Evolutionary conservation across 169 alveolate species (phyloP), one percentile per base, ranked within the genome.

Genomic region (Babesia bovis): DNA sequence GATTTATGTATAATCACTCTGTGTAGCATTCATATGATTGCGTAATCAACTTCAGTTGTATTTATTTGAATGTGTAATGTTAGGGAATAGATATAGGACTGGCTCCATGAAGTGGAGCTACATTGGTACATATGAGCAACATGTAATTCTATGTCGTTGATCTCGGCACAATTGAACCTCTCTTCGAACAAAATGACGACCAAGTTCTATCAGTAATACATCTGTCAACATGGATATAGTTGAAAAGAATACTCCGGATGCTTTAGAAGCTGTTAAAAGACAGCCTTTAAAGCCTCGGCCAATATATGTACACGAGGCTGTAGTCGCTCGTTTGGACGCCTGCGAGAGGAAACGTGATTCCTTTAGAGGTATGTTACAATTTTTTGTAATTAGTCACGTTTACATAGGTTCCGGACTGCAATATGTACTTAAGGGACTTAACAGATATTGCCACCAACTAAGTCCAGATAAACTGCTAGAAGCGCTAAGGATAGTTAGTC

Each of bases 401-500:
- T 25, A 7, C 1, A 25, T 36, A 67, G 78, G 78, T 33, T 55
- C 68, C 1, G 78, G 68, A 21, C 69, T 57, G 36, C 35, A 28
- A 6, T 67, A 53, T 67, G 57, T 57, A 26, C 55, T 67, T 23
- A 36, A 28, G 19, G 3, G 33, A 7, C 35, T 77, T 10, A 77
- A 47, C 47, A 3, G 10, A 32, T 57, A 77, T 45, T 67, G 57
- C 36, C 45, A 36, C 30, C 53, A 56, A n/a, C 50, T 77, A 28
- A 21, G 47, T 26, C 85, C 85, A 36, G 36, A 25, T 15, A 55
- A 66, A 26, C 49, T 65, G 23, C 45, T 77, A 0, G 51, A 45
- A 36, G 67, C 66, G 36, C 52, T 77, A 12, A 36, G 72, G 38
- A 21, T 67, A 17, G 25, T 77, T 19, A 67, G 67, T 44, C 66